A percentile compares a stretch with the other conserved stretches of the same genome.
phyloP scores from a whole-genome alignment of 768 basidiomycete species.

The Leccinellum luteum region DNA sequence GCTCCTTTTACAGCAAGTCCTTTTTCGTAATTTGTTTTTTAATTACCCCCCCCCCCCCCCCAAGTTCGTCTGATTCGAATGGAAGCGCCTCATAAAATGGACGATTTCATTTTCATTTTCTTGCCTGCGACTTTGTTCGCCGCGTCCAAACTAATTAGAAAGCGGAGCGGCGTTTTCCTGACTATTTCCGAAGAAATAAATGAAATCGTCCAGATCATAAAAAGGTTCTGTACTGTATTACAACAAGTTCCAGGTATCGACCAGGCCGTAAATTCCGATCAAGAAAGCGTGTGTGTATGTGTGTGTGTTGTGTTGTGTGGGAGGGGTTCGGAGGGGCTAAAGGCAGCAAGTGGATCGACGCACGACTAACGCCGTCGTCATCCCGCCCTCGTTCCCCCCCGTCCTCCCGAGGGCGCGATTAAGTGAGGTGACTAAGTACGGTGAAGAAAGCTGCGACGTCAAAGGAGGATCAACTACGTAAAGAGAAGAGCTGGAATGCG shows the following conservation, averaged over 20 bases:
- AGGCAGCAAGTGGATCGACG: background rate
- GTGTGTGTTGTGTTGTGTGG: background rate
- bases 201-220: constrained; percentile 21
- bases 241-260: constrained; percentile 36
- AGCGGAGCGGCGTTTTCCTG: background rate
- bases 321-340: background rate
- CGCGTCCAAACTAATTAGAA: background rate
- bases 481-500: background rate
- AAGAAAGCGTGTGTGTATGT: constrained; percentile 17
- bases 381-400: background rate
- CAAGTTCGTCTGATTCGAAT: constrained; percentile 9
- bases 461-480: constrained; percentile 6
- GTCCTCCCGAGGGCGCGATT: constrained; percentile 11
- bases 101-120: constrained; percentile 17
- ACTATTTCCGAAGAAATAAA: background rate
- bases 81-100: constrained; percentile 13
- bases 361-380: constrained; percentile 14
- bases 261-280: constrained; percentile 30
- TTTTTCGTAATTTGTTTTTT: no score
- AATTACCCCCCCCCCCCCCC: no score
- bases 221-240: constrained; percentile 34
- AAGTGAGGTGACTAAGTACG: constrained; percentile 26
- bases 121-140: background rate
- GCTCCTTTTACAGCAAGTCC: no score
- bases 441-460: constrained; percentile 10